Evolutionary conservation across 208 protist species (phyloP).

Genomic region (Novymonas esmeraldas): DNA sequence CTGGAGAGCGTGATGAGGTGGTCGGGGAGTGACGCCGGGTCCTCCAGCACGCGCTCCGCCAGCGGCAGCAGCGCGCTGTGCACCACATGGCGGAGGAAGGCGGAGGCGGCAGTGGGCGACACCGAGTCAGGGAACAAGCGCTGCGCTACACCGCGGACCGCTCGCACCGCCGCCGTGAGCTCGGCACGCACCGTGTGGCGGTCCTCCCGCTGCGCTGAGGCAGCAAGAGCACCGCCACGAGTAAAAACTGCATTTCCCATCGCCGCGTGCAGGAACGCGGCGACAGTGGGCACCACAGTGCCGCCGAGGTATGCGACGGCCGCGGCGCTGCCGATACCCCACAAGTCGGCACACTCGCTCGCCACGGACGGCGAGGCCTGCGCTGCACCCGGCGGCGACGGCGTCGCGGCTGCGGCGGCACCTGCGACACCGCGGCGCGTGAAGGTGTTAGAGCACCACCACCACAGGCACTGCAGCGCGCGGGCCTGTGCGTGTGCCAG

Average conservation of each 20-base stretch:
- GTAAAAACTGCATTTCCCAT: conserved; percentile 7
- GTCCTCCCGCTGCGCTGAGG: neutral
- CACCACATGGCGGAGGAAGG: conserved; percentile 15
- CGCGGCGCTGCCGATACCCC: conserved; percentile 1
- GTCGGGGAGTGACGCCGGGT: conserved; percentile 8
- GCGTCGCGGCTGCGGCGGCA: too few species aligned
- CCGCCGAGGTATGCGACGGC: conserved; percentile 3
- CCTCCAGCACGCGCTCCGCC: conserved; percentile 26
- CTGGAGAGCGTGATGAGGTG: neutral
- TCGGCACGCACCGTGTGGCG: neutral
- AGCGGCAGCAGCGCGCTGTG: conserved; percentile 25
- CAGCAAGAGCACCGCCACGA: neutral
- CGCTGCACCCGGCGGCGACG: too few species aligned
- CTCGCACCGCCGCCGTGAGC: conserved; percentile 1
- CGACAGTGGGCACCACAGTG: neutral
- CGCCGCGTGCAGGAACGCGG: neutral
- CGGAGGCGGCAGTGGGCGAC: neutral
- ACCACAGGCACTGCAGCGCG: conserved; percentile 21
- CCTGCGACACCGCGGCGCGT: too few species aligned
- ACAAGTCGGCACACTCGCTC: neutral
- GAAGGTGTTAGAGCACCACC: too few species aligned
- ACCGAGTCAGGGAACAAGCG: conserved; percentile 1
- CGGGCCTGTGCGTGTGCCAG: neutral
- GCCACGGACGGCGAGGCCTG: neutral
- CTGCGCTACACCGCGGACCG: neutral